These are phyloP conservation scores for Hsuehochloa calcarea DNA, from an alignment of 176 grass and related monocot genomes.

Conservation along the genomic window DNA sequence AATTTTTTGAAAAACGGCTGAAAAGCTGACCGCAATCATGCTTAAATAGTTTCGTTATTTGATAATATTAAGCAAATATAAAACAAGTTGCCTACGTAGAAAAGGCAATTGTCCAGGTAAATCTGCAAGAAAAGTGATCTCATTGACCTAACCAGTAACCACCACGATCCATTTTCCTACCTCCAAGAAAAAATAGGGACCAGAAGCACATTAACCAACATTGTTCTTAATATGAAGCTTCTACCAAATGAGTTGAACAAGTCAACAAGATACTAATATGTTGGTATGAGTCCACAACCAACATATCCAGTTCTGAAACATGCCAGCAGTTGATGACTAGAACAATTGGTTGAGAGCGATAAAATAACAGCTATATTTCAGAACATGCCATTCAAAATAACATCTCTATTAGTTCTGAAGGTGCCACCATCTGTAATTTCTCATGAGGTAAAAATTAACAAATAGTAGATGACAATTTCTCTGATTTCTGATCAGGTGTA, in stretches of 20 bases:
- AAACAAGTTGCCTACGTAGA: neutral
- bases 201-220: neutral
- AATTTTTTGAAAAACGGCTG: neutral
- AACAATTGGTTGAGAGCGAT: neutral
- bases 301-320: neutral
- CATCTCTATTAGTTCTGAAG: neutral
- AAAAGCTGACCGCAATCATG: neutral
- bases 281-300: neutral
- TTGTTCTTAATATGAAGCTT: neutral
- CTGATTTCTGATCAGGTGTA: constrained; percentile 22
- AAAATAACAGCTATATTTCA: constrained; percentile 8
- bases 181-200: neutral
- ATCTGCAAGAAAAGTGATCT: neutral
- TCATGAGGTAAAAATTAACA: neutral
- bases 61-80: neutral
- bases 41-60: neutral
- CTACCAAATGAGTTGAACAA: neutral
- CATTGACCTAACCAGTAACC: neutral
- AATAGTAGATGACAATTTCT: neutral
- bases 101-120: neutral
- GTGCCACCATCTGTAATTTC: neutral
- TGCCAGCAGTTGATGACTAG: neutral
- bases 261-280: neutral
- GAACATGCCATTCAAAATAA: neutral
- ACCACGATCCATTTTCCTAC: neutral